Percentiles rank a stretch among this genome's conserved stretches.
phyloP scores from a whole-genome alignment of 495 filamentous ascomycete genomes.

The Bathelium albidoporum region DNA sequence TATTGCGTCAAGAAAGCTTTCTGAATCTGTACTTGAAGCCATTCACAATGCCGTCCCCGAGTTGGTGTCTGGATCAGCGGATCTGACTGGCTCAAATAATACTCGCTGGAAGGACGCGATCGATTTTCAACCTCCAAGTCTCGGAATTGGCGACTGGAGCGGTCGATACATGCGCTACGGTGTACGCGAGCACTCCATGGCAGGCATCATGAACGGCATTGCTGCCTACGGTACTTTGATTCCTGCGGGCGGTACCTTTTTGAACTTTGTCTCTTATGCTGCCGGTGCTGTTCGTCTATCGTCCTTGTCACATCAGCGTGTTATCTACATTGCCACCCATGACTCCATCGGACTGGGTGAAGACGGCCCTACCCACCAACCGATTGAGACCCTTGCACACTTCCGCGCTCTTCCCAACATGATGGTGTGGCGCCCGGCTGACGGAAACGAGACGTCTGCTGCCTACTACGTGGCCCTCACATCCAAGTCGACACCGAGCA shows the following conservation, averaged over 20 bases:
- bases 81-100: slow-evolving; percentile 97
- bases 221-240: slow-evolving; percentile 91
- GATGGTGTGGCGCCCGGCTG: slow-evolving; percentile 99
- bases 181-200: slow-evolving; percentile 97
- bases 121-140: slow-evolving; percentile 91
- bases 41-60: slow-evolving; percentile 78
- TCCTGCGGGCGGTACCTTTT: slow-evolving; percentile 90
- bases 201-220: slow-evolving; percentile 95
- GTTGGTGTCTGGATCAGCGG: slow-evolving; percentile 89
- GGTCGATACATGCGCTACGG: slow-evolving; percentile 96
- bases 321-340: slow-evolving; percentile 96
- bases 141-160: slow-evolving; percentile 72
- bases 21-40: slow-evolving; percentile 84
- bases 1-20: slow-evolving; percentile 86
- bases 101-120: slow-evolving; percentile 94
- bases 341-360: slow-evolving; percentile 99
- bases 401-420: slow-evolving; percentile 98
- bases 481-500: slow-evolving; percentile 80
- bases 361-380: slow-evolving; percentile 97
- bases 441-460: slow-evolving; percentile 96
- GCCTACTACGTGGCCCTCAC: slow-evolving; percentile 95
- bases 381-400: slow-evolving; percentile 97
- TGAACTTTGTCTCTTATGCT: slow-evolving; percentile 99
- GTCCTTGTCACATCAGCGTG: slow-evolving; percentile 79
- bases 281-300: slow-evolving; percentile 92